These are phyloP conservation scores for Metschnikowia kofuensis DNA, from an alignment of 805 yeast genomes.

Conservation along the genomic window DNA sequence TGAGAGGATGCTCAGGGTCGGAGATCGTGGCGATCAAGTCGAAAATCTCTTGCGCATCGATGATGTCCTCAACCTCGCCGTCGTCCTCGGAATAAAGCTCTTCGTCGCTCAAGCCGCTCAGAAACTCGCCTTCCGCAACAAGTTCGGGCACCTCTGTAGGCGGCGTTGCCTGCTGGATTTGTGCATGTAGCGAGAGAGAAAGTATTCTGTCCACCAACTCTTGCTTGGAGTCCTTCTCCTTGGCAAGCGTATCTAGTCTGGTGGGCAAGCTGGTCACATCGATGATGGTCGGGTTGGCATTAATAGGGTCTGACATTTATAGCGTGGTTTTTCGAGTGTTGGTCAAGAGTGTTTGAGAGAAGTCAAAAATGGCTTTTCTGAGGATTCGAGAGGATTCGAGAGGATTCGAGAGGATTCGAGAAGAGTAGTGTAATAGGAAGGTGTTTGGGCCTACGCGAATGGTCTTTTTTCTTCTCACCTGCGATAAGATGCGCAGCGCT, in stretches of 20 bases:
- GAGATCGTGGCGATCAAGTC: constrained; percentile 20
- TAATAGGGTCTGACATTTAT: constrained; percentile 77
- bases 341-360: background rate
- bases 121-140: constrained; percentile 14
- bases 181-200: constrained; percentile 28
- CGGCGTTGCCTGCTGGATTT: background rate
- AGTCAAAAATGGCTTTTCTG: background rate
- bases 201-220: constrained; percentile 28
- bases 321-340: background rate
- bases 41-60: constrained; percentile 81
- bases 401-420: background rate
- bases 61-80: constrained; percentile 51
- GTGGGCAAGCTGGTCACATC: constrained; percentile 78
- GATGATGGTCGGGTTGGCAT: constrained; percentile 85
- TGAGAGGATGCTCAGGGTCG: constrained; percentile 97
- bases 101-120: constrained; percentile 3
- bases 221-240: constrained; percentile 12
- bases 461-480: background rate
- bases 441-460: too few relatives aligned
- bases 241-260: constrained; percentile 34
- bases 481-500: background rate
- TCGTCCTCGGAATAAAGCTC: constrained; percentile 24
- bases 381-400: background rate
- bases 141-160: constrained; percentile 25
- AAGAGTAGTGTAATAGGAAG: background rate